Evolutionary conservation across 169 alveolate species (phyloP), one percentile per base, ranked within the genome.

Genomic region (Eimeria maxima): DNA sequence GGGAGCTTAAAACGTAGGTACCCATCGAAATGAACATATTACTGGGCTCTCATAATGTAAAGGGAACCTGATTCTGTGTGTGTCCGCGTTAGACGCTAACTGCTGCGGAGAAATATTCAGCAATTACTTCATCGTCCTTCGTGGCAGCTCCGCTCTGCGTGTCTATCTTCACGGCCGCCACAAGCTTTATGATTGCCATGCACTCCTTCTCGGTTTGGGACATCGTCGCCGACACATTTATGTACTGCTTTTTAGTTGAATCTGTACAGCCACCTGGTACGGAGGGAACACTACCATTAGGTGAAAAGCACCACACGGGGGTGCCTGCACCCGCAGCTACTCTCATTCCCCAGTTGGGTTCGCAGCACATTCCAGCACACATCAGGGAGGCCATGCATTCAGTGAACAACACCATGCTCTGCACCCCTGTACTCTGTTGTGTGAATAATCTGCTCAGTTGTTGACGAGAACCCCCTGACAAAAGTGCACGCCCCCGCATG

Each of bases 401-500:
- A 33, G 14, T 4, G 63, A 1, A 53, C 63, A 53, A 53, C 42
- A 24, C 18, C 3, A 65, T 65, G 33, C 42, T n/a, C 14, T 65
- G 33, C 7, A 6, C 42, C 42, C 7, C n/a, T 65, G 74, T 65
- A 65, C 69, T 78, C 69, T 78, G 16, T 11, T 11, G 81, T n/a
- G 29, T 11, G 20, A 71, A 14, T 13, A 29, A 73, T 73, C 14
- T 27, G 14, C 57, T n/a, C 95, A 94, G 96, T 94, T 4, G 84
- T 94, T 47, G 96, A 94, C 71, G 96, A 94, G 60, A 84, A 94
- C 57, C 96, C 96, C 27, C 63, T 94, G 29, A 94, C 96, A 33
- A 94, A 94, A 29, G 96, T 94, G 90, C 96, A 94, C 69, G 96
- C 96, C 27, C 96, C 96, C 38, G 76, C 95, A 24, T 94, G 86